Base-by-base conservation (phyloP, 192 early-diverging fungal genomes). In the Paraglomus occultum region DNA sequence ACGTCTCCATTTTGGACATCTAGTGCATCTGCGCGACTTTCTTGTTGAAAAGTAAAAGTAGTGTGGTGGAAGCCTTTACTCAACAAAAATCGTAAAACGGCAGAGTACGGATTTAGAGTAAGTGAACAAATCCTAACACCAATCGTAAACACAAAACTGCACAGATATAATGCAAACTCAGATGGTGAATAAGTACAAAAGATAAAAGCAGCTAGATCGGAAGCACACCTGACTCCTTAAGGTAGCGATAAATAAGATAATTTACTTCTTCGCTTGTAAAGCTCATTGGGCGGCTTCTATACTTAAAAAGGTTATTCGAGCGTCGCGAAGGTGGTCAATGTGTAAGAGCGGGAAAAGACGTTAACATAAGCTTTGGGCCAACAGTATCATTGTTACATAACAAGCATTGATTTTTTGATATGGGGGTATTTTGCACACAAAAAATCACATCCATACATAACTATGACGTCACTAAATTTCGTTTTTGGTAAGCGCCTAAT, bases 261-360 rank as follows among this genome's bases (percentile, higher is more conserved):
- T 95, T 95, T 51, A 95, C 87, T 75, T 95, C 90, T 64, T 93
- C 90, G 76, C 87, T 90, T 52, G 87, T 90, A 23, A 94, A 82
- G 48, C 85, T 83, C 89, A 92, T 91, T 39, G 31, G 31, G 31
- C 31, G 31, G 31, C 31, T 31, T 31, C 31, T 31, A 31, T 31
- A 31, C 31, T 31, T 31, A 31, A 31, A 2, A 31, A 31, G 31
- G 31, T 31, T 31, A 31, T 31, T 31, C 31, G 31, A 31, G 31
- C 31, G 31, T 31, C 31, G 31, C 31, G 31, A 31, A 31, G 31
- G 31, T 31, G 31, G 31, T 31, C 31, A 31, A 31, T 31, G 31
- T 31, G 31, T 31, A 31, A 31, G 31, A 31, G 31, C 31, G 31
- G 31, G 31, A 31, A 31, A 31, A 31, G 31, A 31, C 31, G 31